Conservation (phyloP, 352 stramenopile species). For the Phytophthora europaea region DNA sequence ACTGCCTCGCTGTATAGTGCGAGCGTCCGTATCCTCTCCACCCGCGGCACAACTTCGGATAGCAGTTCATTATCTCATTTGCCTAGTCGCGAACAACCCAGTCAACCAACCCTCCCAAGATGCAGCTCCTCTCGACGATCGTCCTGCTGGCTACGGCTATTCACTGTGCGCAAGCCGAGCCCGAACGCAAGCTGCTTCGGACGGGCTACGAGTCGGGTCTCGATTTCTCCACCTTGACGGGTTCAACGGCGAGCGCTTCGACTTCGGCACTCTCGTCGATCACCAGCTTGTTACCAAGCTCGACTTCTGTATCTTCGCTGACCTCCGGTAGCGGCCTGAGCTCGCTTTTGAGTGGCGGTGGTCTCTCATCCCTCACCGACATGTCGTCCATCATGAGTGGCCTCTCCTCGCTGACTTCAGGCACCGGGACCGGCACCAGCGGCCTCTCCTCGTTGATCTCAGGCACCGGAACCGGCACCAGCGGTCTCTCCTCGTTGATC, state of each 20-base stretch:
- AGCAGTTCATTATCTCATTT: constrained; percentile 1
- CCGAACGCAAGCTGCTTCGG: background rate
- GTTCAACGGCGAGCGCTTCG: background rate
- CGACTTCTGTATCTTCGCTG: constrained; percentile 1
- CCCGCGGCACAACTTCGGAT: background rate
- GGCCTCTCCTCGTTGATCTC: background rate
- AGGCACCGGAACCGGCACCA: background rate
- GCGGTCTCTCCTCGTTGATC: background rate
- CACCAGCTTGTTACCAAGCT: background rate
- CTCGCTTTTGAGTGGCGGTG: background rate
- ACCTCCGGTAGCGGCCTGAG: background rate
- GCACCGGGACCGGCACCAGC: constrained; percentile 1
- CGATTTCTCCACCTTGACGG: background rate
- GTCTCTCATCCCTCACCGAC: background rate
- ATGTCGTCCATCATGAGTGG: constrained; percentile 4
- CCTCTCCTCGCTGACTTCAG: background rate
- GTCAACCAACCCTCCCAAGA: background rate
- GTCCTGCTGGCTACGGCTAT: background rate
- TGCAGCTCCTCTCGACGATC: background rate
- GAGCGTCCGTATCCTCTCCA: no score
- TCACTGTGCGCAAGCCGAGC: background rate
- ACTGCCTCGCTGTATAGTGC: background rate
- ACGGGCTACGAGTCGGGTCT: background rate
- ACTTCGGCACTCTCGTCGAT: background rate
- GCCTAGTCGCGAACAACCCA: background rate